phyloP scores from a whole-genome alignment of 1,284 basidiomycete genomes.

The Ganoderma multipileum region DNA sequence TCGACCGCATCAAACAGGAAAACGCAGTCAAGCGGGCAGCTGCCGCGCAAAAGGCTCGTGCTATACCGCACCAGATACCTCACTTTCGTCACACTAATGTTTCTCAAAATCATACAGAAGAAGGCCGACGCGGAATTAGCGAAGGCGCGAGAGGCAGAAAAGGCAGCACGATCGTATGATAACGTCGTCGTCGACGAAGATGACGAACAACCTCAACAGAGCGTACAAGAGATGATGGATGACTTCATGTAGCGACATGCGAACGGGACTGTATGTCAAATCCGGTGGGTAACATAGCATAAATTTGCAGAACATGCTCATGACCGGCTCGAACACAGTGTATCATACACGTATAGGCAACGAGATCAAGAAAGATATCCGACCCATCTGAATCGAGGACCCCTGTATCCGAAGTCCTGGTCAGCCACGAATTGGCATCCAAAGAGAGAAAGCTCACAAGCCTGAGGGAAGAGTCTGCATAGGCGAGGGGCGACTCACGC shows the following conservation, averaged over 20 bases:
- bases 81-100: too few species aligned
- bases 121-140: conserved; percentile 76
- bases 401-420: neutral
- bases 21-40: conserved; percentile 69
- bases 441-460: neutral
- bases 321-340: neutral
- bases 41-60: conserved; percentile 66
- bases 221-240: conserved; percentile 71
- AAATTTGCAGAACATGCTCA: neutral
- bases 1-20: conserved; percentile 85
- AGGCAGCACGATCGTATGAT: conserved; percentile 81
- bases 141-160: conserved; percentile 74
- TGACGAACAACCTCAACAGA: conserved; percentile 59
- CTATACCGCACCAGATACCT: too few species aligned
- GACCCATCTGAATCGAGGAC: neutral
- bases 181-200: conserved; percentile 57
- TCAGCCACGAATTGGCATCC: neutral
- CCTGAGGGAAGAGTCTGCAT: neutral
- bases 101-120: conserved; percentile 65
- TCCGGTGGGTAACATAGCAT: neutral
- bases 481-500: neutral
- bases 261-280: neutral
- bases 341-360: neutral
- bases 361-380: neutral
- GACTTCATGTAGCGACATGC: conserved; percentile 44